Evolutionary conservation across 202 grass and related monocot species (phyloP).

Genomic region (Eragrostis tef): DNA sequence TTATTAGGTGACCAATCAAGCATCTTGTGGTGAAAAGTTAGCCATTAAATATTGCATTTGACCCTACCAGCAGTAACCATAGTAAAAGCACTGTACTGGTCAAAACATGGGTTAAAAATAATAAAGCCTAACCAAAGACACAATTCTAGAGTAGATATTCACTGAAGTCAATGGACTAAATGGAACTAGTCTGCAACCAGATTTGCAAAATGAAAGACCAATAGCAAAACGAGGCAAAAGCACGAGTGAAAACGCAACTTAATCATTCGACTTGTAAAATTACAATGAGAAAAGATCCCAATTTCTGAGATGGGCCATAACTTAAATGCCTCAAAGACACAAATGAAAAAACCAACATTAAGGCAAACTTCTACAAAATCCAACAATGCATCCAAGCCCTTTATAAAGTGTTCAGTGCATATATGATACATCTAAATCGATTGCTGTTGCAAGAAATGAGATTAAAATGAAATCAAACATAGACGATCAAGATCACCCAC

Average conservation of each 20-base stretch:
- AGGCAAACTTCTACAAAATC: constrained; percentile 7
- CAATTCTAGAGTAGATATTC: constrained; percentile 22
- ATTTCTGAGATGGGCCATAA: not conserved
- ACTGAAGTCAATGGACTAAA: not conserved
- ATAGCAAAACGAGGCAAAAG: not conserved
- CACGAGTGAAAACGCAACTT: not conserved
- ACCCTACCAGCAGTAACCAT: not conserved
- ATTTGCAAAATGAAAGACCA: not conserved
- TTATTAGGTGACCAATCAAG: constrained; percentile 26
- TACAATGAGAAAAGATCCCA: not conserved
- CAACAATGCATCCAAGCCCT: not conserved
- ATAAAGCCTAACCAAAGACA: not conserved
- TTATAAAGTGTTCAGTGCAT: not conserved
- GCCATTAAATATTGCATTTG: constrained; percentile 19
- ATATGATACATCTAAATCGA: not conserved
- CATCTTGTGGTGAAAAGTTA: not conserved
- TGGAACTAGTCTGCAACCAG: constrained; percentile 19
- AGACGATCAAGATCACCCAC: not conserved
- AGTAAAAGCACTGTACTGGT: not conserved
- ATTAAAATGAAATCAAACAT: not conserved
- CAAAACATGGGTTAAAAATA: constrained; percentile 1
- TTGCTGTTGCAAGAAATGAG: not conserved
- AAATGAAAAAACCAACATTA: not conserved
- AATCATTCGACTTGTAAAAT: not conserved
- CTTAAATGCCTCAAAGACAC: not conserved